phyloP scores from a whole-genome alignment of 192 early-diverging fungal genomes.

The Gonapodya prolifera region DNA sequence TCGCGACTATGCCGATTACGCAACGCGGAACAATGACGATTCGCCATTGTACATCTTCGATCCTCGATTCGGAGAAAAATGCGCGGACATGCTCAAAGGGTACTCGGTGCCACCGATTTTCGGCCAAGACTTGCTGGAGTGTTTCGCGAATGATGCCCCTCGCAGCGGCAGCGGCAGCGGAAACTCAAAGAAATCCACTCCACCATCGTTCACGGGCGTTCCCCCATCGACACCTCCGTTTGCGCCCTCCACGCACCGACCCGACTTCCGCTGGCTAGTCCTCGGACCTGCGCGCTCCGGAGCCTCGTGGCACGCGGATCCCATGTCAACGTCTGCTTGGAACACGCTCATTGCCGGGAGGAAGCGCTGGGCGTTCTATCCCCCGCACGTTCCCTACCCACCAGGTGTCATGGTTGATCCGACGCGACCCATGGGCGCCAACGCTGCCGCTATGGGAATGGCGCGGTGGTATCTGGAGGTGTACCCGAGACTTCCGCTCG shows the following conservation, averaged over 20 bases:
- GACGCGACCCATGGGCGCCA: background rate
- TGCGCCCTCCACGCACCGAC: constrained; percentile 9
- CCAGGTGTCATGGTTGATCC: constrained; percentile 38
- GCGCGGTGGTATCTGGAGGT: constrained; percentile 30
- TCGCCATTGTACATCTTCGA: constrained; percentile 76
- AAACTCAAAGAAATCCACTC: background rate
- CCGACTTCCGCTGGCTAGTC: constrained; percentile 57
- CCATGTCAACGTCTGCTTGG: constrained; percentile 24
- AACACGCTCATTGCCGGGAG: constrained; percentile 56
- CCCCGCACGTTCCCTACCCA: constrained; percentile 33
- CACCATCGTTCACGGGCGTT: background rate
- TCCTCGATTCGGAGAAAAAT: constrained; percentile 37
- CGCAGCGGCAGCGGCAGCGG: no score
- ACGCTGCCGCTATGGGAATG: constrained; percentile 14
- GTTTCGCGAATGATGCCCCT: constrained; percentile 5
- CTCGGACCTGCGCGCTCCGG: constrained; percentile 57
- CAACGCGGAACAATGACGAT: constrained; percentile 38
- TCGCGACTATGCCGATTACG: constrained; percentile 29
- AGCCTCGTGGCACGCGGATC: constrained; percentile 48
- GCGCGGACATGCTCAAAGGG: constrained; percentile 17
- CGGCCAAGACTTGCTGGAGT: constrained; percentile 19
- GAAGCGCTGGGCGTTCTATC: constrained; percentile 70
- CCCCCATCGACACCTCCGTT: background rate
- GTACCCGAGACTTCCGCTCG: constrained; percentile 22
- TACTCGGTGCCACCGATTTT: constrained; percentile 30